Evolutionary conservation across 179 eudicot genomes (phyloP).

Genomic region (Corrigiola litoralis): DNA sequence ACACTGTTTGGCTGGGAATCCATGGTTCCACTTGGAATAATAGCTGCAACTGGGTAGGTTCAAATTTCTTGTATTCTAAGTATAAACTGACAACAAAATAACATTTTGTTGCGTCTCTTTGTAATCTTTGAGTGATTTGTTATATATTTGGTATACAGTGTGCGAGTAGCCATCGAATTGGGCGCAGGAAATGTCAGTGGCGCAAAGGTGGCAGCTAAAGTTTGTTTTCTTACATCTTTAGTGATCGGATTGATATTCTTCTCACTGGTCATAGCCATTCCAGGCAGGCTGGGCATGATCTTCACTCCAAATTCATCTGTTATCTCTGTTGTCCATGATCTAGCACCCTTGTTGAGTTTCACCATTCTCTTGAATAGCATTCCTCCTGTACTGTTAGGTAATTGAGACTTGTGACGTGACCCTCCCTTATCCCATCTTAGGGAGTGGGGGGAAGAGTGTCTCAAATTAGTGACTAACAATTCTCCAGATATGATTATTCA

Average conservation of each 20-base stretch:
- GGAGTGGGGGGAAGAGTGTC: too few relatives aligned
- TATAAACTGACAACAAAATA: too few relatives aligned
- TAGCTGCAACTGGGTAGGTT: constrained; percentile 51
- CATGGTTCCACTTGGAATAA: constrained; percentile 46
- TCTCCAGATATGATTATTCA: background rate
- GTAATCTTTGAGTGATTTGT: background rate
- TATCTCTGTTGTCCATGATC: constrained; percentile 29
- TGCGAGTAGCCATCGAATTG: constrained; percentile 58
- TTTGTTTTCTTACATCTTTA: constrained; percentile 37
- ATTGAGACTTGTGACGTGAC: background rate
- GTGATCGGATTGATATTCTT: constrained; percentile 37
- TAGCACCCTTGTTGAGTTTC: constrained; percentile 31
- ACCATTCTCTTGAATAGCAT: constrained; percentile 48
- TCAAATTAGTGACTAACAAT: background rate
- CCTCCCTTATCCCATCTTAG: background rate
- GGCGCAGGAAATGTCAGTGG: constrained; percentile 51
- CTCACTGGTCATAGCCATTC: constrained; percentile 30
- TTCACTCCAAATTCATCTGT: constrained; percentile 43
- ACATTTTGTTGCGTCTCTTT: background rate
- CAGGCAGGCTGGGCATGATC: constrained; percentile 38
- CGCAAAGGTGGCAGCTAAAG: constrained; percentile 45
- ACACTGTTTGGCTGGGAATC: constrained; percentile 45
- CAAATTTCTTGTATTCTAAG: background rate
- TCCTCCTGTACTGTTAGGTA: constrained; percentile 56
- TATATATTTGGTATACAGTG: constrained; percentile 23